Evolutionary conservation across 2,329 filamentous ascomycete species (phyloP), one percentile per base, ranked within the genome.

Genomic region (Endocalyx cinctus): DNA sequence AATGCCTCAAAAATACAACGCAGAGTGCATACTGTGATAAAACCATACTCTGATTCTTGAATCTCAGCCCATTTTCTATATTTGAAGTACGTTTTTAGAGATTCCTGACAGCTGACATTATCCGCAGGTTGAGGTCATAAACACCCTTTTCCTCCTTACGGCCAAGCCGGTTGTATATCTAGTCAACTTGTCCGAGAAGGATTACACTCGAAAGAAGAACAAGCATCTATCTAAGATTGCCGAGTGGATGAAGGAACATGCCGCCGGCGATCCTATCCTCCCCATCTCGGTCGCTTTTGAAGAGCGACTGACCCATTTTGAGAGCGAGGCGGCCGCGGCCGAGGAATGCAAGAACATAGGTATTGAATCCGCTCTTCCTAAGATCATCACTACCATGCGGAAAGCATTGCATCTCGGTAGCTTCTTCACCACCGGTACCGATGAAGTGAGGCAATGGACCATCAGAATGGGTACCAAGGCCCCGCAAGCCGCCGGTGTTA

Each of bases 181-280:
- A 27, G 86, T 97, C 69, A 98, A 98, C 70, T 70, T 98, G 42
- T 95, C 87, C 43, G 94, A 98, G 71, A 89, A 81, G 66, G 92
- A 98, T 66, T 98, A 89, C 64, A 82, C 96, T 57, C 84, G 92
- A 56, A 92, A 97, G 72, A 98, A 97, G 84, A 98, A 98, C 79
- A 98, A 98, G 81, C 81, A 98, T 68, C 78, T 98, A 35, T 78
- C 85, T 48, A 92, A 90, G 70, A 82, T 97, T 49, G 87, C 85
- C 40, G 85, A 92, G 60, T 98, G 92, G 92, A 81, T 96, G 64
- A 94, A 97, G 70, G 78, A 85, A 60, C 76, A 98, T 62, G 86
- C 89, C 5, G 64, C 79, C 33, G 88, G 87, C 37, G 89, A 96
- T 57, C 86, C 89, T 32, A 82, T 97, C 55, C 87, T 98, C 38